Percentiles rank a stretch among this genome's conserved stretches.
Evolutionary conservation across 345 rosid species (phyloP).

Genomic region (Odontarrhena argentea): DNA sequence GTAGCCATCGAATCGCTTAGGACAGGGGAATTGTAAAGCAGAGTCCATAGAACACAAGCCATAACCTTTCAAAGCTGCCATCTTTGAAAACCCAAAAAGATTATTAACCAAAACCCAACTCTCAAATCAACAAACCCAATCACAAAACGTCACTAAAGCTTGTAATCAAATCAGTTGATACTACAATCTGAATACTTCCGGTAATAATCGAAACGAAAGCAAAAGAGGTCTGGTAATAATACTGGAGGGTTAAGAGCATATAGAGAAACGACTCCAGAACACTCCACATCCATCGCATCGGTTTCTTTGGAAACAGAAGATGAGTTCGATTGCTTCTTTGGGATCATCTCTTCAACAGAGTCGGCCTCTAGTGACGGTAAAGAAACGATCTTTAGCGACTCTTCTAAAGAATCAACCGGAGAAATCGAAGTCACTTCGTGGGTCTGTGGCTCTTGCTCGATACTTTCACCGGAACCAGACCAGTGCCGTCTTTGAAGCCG

Average conservation of each 20-base stretch:
- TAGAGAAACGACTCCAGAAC: conserved; percentile 23
- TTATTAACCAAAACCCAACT: neutral
- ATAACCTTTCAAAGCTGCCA: conserved; percentile 56
- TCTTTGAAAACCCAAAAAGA: conserved; percentile 10
- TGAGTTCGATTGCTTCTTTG: conserved; percentile 38
- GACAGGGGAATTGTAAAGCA: conserved; percentile 46
- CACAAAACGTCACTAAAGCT: conserved; percentile 2
- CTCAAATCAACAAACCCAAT: neutral
- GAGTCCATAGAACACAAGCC: conserved; percentile 51
- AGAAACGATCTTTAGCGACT: conserved; percentile 31
- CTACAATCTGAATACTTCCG: neutral
- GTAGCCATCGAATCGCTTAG: conserved; percentile 36
- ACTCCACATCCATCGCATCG: conserved; percentile 19
- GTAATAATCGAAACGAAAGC: conserved; percentile 9
- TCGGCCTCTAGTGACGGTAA: conserved; percentile 28
- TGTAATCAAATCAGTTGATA: conserved; percentile 12
- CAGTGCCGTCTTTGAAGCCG: too few species aligned
- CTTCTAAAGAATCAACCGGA: conserved; percentile 13
- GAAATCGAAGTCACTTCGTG: neutral
- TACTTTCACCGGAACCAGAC: conserved; percentile 23
- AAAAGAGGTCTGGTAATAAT: conserved; percentile 2
- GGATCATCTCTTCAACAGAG: conserved; percentile 32
- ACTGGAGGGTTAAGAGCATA: conserved; percentile 21
- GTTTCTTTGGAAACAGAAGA: conserved; percentile 33
- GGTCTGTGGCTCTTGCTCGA: neutral